These are phyloP conservation scores for Sisymbrium altissimum DNA, from an alignment of 345 rosid genomes.

Conservation along the genomic window DNA sequence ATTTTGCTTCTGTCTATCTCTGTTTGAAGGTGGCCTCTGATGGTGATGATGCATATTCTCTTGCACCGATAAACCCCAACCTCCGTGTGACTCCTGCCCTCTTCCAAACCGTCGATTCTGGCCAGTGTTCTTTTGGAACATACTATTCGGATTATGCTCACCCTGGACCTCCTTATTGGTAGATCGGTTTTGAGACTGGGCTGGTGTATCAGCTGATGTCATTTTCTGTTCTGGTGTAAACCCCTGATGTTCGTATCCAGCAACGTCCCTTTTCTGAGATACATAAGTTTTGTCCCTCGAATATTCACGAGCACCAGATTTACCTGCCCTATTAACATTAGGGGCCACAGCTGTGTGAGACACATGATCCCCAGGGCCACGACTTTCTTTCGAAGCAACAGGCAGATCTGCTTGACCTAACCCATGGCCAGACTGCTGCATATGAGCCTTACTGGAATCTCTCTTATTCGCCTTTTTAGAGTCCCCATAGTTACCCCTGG, in stretches of 20 bases:
- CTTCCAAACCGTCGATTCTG: slow-evolving; percentile 50
- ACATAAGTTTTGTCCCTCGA: slow-evolving; percentile 38
- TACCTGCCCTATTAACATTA: slow-evolving; percentile 40
- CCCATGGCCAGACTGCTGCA: slow-evolving; percentile 44
- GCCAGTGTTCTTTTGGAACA: slow-evolving; percentile 52
- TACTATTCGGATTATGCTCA: slow-evolving; percentile 44
- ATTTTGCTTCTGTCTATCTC: slow-evolving; percentile 64
- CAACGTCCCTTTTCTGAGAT: slow-evolving; percentile 45
- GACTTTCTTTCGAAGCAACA: slow-evolving; percentile 57
- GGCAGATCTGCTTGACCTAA: slow-evolving; percentile 39
- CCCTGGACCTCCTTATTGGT: slow-evolving; percentile 39
- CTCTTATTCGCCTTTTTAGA: slow-evolving; percentile 45
- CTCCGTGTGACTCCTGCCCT: slow-evolving; percentile 62
- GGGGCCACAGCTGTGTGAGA: slow-evolving; percentile 39
- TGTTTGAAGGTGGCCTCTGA: slow-evolving; percentile 42
- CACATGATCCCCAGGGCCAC: slow-evolving; percentile 52
- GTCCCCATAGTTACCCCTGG: slow-evolving; percentile 48
- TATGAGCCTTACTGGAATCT: slow-evolving; percentile 39
- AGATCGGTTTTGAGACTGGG: slow-evolving; percentile 39
- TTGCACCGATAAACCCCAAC: slow-evolving; percentile 62
- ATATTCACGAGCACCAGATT: slow-evolving; percentile 41
- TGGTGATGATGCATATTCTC: slow-evolving; percentile 55
- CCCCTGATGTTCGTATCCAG: slow-evolving; percentile 40
- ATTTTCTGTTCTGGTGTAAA: slow-evolving; percentile 47
- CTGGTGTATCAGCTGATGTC: slow-evolving; percentile 36